Base-by-base conservation (phyloP, 2,329 filamentous ascomycete species). In the Colletotrichum lini region DNA sequence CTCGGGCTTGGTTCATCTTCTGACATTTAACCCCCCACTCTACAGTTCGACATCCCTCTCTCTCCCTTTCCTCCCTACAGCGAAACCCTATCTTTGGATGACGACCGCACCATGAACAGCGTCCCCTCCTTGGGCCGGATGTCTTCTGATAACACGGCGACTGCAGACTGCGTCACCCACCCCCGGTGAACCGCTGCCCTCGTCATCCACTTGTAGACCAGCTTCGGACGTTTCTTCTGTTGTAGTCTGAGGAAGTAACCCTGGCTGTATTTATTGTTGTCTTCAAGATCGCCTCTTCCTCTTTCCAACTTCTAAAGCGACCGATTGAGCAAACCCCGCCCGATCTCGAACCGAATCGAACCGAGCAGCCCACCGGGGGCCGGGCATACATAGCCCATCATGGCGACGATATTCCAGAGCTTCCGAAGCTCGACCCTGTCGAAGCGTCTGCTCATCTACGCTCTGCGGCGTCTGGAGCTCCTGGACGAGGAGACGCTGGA, bases 401-500 rank as follows among this genome's bases (percentile, higher is more conserved):
- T 95, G 93, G 90, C 92, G 65, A 91, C 88, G 79, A 91, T 94
- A 79, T 89, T 96, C 78, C 91, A 86, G 81, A 87, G 86, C 69
- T 90, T 91, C 77, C 83, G 85, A 77, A 86, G 83, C 80, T 90
- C 94, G 74, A 93, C 90, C 76, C 94, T 97, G 86, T 94, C 95
- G 84, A 97, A 96, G 88, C 91, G 93, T 81, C 88, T 98, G 77
- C 88, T 98, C 74, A 92, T 94, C 75, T 98, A 96, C 84, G 94
- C 92, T 60, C 86, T 99, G 52, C 92, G 93, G 30, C 91, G 92
- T 69, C 87, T 98, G 70, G 95, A 97, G 76, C 87, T 98, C 66
- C 89, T 99, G 71, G 96, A 98, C 78, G 93, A 94, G 68, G 93
- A 97, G 78, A 92, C 93, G 15, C 85, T 98, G 75, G 93, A 98